Base-by-base conservation (phyloP, 495 filamentous ascomycete species). In the Penicillium lividum region DNA sequence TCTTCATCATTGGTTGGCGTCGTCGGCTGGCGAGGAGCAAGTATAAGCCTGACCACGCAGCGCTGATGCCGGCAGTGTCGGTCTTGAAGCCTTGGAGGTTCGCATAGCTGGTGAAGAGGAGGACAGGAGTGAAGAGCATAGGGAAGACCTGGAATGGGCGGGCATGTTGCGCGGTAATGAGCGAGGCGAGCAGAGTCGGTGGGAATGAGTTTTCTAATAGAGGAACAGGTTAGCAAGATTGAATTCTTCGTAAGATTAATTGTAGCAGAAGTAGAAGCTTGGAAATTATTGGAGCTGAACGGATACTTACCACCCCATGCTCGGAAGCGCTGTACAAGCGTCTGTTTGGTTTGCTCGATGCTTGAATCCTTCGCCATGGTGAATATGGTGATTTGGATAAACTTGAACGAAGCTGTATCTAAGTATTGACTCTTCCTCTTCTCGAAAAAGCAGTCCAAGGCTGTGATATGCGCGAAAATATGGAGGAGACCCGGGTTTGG, bases 21-120 rank as follows among this genome's bases (percentile, higher is more conserved):
- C 88, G 80, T 54, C 90, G 82, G 58, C 82, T 72, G 25, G 91
- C 92, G 44, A 93, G 77, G 9, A 97, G 72, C 15, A 92, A 76
- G 70, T 98, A 98, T 22, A 96, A 74, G 4, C 87, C 90, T 40
- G 88, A 91, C 85, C 90, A 96, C 4, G 93, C 91, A 16, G 89
- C 91, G 11, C 85, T 89, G 51, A 92, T 80, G 30, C 93, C 94
- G 0, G 92, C 93, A 50, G 83, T 84, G 63, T 97, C 94, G 52
- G 84, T 86, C 68, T 88, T 86, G 82, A 86, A 92, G 34, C 84
- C 85, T 51, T 83, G 82, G 8, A 96, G 68, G 69, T 92, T 93
- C 45, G 93, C 80, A 73, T 96, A 98, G 74, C 86, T 89, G 54
- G 84, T 84, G 78, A 96, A 92, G 54, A 95, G 80, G n/a, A 97